Conservation (phyloP, 306 rosid species). For the Psophocarpus tetragonolobus region DNA sequence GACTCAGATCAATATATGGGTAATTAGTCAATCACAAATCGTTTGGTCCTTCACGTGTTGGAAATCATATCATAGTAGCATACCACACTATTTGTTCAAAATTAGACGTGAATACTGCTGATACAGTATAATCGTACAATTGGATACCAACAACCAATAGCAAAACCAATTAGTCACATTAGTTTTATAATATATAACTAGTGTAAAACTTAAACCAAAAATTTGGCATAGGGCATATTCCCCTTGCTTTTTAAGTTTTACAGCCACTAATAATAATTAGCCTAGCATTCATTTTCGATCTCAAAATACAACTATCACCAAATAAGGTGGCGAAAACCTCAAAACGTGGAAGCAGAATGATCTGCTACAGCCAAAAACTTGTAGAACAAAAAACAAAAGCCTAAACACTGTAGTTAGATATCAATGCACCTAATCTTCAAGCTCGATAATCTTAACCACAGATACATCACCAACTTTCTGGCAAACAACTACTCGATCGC, state of each 20-base stretch:
- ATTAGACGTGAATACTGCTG: neutral
- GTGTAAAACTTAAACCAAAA: neutral
- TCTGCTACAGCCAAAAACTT: slow-evolving; percentile 37
- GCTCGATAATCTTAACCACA: slow-evolving; percentile 97
- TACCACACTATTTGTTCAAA: neutral
- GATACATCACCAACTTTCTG: slow-evolving; percentile 97
- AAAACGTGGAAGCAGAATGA: slow-evolving; percentile 30
- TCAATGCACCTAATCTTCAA: slow-evolving; percentile 63
- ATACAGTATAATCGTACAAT: neutral
- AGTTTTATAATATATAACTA: neutral
- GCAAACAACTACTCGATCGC: slow-evolving; percentile 93
- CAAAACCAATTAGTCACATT: neutral
- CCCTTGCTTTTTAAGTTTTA: slow-evolving; percentile 22
- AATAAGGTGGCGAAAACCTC: slow-evolving; percentile 43
- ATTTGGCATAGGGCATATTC: slow-evolving; percentile 25
- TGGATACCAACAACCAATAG: neutral
- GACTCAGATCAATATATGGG: neutral
- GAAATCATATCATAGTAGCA: neutral
- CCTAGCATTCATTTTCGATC: slow-evolving; percentile 35
- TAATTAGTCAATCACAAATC: neutral
- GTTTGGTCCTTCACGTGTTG: neutral
- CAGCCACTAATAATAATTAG: slow-evolving; percentile 5
- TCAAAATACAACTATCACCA: slow-evolving; percentile 39
- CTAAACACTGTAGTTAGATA: slow-evolving; percentile 6
- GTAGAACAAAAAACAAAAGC: slow-evolving; percentile 7